Base-by-base conservation (phyloP, 139 green algal species). In the Tetradesmus obliquus region DNA sequence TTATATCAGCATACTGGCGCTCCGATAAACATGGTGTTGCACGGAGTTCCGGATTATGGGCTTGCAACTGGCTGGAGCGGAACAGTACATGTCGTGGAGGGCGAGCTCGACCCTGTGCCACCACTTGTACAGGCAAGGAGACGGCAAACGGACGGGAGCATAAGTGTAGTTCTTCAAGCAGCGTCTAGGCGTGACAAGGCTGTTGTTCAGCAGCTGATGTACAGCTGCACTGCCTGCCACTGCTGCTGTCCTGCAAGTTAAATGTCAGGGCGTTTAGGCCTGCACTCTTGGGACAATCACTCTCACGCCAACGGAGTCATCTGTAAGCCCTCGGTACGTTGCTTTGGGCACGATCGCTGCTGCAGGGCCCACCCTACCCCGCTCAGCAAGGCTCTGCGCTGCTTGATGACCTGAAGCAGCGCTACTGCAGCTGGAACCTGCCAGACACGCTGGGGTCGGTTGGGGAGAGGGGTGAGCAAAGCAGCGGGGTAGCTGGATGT, bases 361-460 rank as follows among this genome's bases (percentile, higher is more conserved):
- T 58, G 80, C 86, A 90, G 86, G 86, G 69, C 24, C 86, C 86
- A 2, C 86, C 86, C 8, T 90, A 90, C 53, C 86, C 86, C 24
- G 84, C 86, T n/a, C 55, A 86, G 8, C 51, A 92, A 5, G 54
- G 69, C 45, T 69, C 58, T 15, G 88, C 93, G 9, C 71, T 81
- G 1, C 93, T 93, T 32, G 45, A 91, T 62, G 92, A 95, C 32
- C 74, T 96, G n/a, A 66, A 82, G 53, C 54, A 93, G 19, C 79
- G 82, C 13, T 79, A 86, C 5, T 55, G 76, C 76, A 81, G 22
- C 8, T 84, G 94, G 83, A 45, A 91, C 32, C 86, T 88, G 8
- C 32, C 66, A 2, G 90, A 69, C 13, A 84, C 54, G 5, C 8
- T 88, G 10, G 54, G 86, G 3, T 24, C 19, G 15, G 71, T 83